These are phyloP conservation scores for Cladosporium velox DNA, from an alignment of 2,329 filamentous ascomycete species.

Conservation along the genomic window DNA sequence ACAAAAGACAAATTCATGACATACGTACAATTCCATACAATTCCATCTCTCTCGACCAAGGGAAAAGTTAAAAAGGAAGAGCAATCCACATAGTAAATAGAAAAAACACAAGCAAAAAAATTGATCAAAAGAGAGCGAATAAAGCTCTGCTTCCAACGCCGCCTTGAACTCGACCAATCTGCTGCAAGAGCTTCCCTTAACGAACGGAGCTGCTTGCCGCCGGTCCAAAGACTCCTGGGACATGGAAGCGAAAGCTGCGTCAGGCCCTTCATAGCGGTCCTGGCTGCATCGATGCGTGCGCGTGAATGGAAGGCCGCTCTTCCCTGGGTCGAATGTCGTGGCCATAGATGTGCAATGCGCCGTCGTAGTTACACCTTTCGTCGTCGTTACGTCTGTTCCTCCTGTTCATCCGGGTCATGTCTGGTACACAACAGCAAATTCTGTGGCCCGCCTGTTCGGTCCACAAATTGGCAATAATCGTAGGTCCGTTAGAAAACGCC, in stretches of 20 bases:
- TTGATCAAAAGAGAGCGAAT: neutral
- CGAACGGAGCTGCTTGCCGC: neutral
- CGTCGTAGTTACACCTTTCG: slow-evolving; percentile 5
- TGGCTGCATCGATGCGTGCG: neutral
- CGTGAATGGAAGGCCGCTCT: neutral
- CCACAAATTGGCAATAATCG: slow-evolving; percentile 4
- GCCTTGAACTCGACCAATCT: neutral
- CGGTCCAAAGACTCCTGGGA: neutral
- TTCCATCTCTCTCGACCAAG: neutral
- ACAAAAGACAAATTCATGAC: neutral
- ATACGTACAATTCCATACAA: slow-evolving; percentile 7
- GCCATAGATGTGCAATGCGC: neutral
- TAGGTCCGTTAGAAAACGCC: neutral
- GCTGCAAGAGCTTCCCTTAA: neutral
- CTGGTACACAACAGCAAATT: slow-evolving; percentile 13
- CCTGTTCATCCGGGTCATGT: slow-evolving; percentile 15
- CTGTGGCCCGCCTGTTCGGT: neutral
- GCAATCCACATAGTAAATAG: neutral
- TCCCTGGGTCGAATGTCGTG: neutral
- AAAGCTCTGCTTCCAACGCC: neutral
- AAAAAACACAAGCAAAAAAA: neutral
- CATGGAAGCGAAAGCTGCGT: neutral
- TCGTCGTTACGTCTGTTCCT: neutral
- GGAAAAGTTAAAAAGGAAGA: neutral
- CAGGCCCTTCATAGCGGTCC: neutral